Conservation (phyloP, 768 basidiomycete species). For the Zangia roseola region DNA sequence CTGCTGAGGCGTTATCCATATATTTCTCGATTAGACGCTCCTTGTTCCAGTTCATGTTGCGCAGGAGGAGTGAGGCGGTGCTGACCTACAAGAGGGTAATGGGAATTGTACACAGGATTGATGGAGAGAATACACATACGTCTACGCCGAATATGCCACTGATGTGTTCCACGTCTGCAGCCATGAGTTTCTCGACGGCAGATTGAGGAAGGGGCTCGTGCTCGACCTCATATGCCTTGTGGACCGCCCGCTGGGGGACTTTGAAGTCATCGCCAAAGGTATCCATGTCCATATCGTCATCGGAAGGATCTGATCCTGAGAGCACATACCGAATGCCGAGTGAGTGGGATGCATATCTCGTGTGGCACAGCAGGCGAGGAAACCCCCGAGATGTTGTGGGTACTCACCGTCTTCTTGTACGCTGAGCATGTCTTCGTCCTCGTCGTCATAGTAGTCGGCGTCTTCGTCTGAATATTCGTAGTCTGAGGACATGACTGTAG, state of each 20-base stretch:
- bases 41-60: slow-evolving; percentile 91
- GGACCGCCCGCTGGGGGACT: slow-evolving; percentile 50
- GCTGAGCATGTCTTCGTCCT: slow-evolving; percentile 65
- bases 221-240: slow-evolving; percentile 83
- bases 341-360: slow-evolving; percentile 12
- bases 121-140: slow-evolving; percentile 47
- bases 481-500: slow-evolving; percentile 55
- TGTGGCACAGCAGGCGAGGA: slow-evolving; percentile 24
- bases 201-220: slow-evolving; percentile 70
- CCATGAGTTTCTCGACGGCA: slow-evolving; percentile 78
- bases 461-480: slow-evolving; percentile 73
- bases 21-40: slow-evolving; percentile 95
- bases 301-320: slow-evolving; percentile 42
- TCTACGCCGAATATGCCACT: slow-evolving; percentile 86
- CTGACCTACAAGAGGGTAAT: slow-evolving; percentile 45
- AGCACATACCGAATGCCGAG: slow-evolving; percentile 14
- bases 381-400: slow-evolving; percentile 2
- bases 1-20: slow-evolving; percentile 83
- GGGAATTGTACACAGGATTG: neutral
- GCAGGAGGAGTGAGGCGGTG: slow-evolving; percentile 74
- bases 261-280: slow-evolving; percentile 63
- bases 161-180: slow-evolving; percentile 80
- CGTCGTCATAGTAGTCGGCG: slow-evolving; percentile 64
- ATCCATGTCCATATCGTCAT: slow-evolving; percentile 73
- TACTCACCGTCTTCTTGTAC: slow-evolving; percentile 56